A percentile compares a stretch with the other conserved stretches of the same genome.
These are phyloP conservation scores for Saccharomyces cerevisiae DNA, from an alignment of 805 yeast species.

Conservation along the genomic window DNA sequence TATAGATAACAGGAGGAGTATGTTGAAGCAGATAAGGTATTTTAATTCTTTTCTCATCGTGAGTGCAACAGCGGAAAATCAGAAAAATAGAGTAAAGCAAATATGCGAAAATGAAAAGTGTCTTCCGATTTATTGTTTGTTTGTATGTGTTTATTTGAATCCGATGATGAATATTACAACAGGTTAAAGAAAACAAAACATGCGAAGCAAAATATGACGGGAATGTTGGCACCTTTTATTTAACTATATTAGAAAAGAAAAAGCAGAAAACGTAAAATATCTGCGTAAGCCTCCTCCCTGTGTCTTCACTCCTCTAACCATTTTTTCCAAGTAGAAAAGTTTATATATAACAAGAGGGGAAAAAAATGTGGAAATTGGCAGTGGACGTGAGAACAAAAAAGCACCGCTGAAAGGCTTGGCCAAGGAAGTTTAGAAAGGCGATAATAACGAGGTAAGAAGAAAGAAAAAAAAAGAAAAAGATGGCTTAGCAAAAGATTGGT, in stretches of 20 bases:
- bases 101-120: background rate
- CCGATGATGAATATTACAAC: background rate
- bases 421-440: background rate
- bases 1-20: slow-evolving; percentile 41
- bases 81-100: background rate
- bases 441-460: background rate
- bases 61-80: background rate
- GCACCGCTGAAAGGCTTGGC: background rate
- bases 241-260: background rate
- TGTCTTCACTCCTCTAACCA: background rate
- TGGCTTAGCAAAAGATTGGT: background rate
- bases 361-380: background rate
- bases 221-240: background rate
- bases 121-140: background rate
- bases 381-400: background rate
- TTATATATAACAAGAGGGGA: background rate
- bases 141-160: background rate
- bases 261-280: background rate
- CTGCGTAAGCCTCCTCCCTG: background rate
- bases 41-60: slow-evolving; percentile 57
- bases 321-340: background rate
- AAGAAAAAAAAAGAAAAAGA: background rate
- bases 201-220: background rate
- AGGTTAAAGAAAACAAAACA: background rate
- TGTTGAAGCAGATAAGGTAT: slow-evolving; percentile 50